phyloP scores from a whole-genome alignment of 1,139 yeast species.

The Neolecta irregularis region DNA sequence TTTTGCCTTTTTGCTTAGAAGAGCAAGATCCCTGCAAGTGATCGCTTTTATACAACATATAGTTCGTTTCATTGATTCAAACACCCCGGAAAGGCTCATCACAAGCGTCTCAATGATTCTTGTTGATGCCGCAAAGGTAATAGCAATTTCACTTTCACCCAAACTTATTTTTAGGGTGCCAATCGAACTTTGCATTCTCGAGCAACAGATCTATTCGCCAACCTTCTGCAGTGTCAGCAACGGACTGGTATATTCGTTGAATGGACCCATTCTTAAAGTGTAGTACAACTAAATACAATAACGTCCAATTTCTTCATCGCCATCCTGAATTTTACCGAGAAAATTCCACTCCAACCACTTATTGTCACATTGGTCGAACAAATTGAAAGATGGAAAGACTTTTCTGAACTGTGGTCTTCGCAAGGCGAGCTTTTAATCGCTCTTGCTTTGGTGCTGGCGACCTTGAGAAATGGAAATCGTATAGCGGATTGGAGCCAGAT shows the following conservation, averaged over 20 bases:
- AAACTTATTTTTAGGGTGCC: conserved; percentile 30
- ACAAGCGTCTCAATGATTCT: background rate
- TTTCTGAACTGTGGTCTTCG: conserved; percentile 1
- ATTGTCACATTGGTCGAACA: background rate
- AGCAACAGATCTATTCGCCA: conserved; percentile 7
- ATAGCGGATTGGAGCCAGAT: background rate
- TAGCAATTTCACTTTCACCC: conserved; percentile 2
- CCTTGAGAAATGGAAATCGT: conserved; percentile 1
- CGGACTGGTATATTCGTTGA: conserved; percentile 1
- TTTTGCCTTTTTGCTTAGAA: conserved; percentile 71
- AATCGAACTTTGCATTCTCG: conserved; percentile 55
- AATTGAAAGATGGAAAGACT: background rate
- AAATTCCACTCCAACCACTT: conserved; percentile 5
- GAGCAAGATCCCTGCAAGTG: conserved; percentile 27
- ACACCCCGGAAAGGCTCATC: no score
- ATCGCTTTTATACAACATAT: background rate
- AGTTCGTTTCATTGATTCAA: no score
- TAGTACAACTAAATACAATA: background rate
- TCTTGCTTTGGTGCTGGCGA: conserved; percentile 1
- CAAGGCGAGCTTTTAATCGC: conserved; percentile 2
- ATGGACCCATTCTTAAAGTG: no score
- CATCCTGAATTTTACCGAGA: conserved; percentile 11
- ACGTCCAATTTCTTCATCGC: background rate
- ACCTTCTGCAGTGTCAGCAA: conserved; percentile 3
- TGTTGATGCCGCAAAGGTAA: conserved; percentile 1